These are phyloP conservation scores for Osmanthus fragrans DNA, from an alignment of 257 asterid genomes.

Conservation along the genomic window DNA sequence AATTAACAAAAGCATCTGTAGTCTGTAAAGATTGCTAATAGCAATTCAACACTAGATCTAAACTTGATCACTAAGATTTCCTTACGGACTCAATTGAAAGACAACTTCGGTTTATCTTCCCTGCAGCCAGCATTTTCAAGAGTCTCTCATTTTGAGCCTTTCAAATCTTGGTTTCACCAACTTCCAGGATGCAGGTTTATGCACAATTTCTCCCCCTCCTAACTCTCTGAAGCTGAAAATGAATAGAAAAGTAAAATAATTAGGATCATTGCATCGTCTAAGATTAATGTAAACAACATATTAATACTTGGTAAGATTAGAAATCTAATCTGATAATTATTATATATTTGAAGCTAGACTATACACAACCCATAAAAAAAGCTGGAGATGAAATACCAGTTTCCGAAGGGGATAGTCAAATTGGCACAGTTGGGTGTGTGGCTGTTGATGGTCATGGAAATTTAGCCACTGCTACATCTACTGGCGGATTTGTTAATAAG, in stretches of 20 bases:
- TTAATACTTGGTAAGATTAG: neutral
- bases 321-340: neutral
- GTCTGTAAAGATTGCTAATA: neutral
- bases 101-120: neutral
- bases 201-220: no score
- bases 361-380: conserved; percentile 53
- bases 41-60: neutral
- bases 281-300: neutral
- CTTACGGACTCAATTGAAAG: neutral
- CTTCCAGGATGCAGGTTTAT: no score
- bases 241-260: neutral
- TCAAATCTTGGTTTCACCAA: no score
- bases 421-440: conserved; percentile 95
- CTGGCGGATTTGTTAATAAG: conserved; percentile 93
- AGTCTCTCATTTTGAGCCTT: neutral
- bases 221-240: neutral
- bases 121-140: neutral
- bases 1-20: neutral
- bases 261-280: neutral
- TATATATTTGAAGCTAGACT: conserved; percentile 55
- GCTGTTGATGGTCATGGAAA: conserved; percentile 75
- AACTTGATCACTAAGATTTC: neutral
- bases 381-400: conserved; percentile 33
- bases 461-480: conserved; percentile 87
- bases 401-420: conserved; percentile 61